Conservation (phyloP, 805 yeast genomes). For the Zygoascus biomembranicola region DNA sequence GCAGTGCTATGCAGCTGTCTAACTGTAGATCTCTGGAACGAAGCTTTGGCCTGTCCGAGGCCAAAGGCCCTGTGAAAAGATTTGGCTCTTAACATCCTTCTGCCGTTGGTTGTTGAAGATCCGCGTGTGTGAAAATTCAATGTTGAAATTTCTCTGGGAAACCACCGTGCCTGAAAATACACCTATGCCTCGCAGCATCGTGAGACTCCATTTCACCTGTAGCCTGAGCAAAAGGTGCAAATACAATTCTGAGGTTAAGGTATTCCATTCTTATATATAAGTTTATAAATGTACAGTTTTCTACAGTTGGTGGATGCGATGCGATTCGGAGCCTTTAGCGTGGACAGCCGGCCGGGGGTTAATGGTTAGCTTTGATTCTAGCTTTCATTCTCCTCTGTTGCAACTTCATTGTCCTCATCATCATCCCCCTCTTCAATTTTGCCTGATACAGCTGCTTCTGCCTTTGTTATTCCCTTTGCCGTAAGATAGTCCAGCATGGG, state of each 20-base stretch:
- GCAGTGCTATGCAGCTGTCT: not conserved
- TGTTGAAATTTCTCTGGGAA: not conserved
- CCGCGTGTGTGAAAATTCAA: not conserved
- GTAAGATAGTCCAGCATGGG: slow-evolving; percentile 50
- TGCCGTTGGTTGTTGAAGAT: not conserved
- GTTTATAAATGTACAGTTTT: no score
- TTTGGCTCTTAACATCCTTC: not conserved
- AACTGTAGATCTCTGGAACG: not conserved
- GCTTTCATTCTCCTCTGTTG: slow-evolving; percentile 19
- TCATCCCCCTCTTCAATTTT: slow-evolving; percentile 22
- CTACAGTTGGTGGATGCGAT: no score
- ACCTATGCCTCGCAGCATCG: not conserved
- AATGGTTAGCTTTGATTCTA: no score
- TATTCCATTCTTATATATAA: no score
- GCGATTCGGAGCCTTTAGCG: no score
- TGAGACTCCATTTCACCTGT: no score
- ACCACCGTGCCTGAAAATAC: not conserved
- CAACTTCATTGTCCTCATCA: slow-evolving; percentile 27
- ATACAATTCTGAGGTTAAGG: no score
- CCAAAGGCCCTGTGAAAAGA: not conserved
- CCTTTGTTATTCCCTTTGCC: slow-evolving; percentile 25
- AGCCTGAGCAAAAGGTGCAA: no score
- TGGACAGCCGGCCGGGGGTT: no score
- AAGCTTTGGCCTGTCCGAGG: not conserved
- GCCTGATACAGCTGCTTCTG: slow-evolving; percentile 12